Conservation (phyloP, 768 basidiomycete genomes). For the Suillus hirtellus region DNA sequence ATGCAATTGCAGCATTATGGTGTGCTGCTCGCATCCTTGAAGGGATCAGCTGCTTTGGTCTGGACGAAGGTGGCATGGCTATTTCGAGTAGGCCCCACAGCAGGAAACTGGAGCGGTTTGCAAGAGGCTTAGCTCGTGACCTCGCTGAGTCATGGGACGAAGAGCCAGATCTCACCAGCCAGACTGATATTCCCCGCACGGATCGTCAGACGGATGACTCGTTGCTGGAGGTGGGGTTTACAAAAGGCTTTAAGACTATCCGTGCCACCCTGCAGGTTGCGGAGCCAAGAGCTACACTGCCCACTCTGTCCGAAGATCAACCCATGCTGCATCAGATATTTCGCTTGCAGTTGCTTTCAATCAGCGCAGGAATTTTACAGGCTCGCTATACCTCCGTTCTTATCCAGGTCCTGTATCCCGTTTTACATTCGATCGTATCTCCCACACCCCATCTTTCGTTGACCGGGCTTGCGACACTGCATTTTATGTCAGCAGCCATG, state of each 20-base stretch:
- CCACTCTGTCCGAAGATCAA: constrained; percentile 41
- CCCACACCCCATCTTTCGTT: constrained; percentile 63
- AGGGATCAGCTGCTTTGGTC: constrained; percentile 57
- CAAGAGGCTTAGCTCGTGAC: constrained; percentile 59
- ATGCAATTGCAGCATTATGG: constrained; percentile 78
- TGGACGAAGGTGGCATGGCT: constrained; percentile 32
- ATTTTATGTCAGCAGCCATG: constrained; percentile 67
- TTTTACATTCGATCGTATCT: constrained; percentile 85
- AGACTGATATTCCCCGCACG: constrained; percentile 20
- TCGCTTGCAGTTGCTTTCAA: constrained; percentile 72
- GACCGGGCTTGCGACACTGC: constrained; percentile 74
- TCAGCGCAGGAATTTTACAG: constrained; percentile 70
- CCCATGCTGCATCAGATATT: constrained; percentile 68
- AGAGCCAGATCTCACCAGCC: constrained; percentile 31
- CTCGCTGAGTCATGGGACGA: constrained; percentile 75
- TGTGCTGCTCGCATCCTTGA: constrained; percentile 76
- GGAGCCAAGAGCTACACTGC: constrained; percentile 31
- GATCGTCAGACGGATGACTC: constrained; percentile 33
- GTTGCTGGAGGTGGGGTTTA: constrained; percentile 54
- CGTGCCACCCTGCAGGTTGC: constrained; percentile 57
- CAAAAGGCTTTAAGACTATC: constrained; percentile 64
- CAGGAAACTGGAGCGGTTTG: constrained; percentile 62
- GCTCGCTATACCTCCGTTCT: constrained; percentile 72
- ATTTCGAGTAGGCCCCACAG: constrained; percentile 30
- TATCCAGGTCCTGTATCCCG: constrained; percentile 78